phyloP scores from a whole-genome alignment of 495 filamentous ascomycete species.

The Penicillium nucicola region DNA sequence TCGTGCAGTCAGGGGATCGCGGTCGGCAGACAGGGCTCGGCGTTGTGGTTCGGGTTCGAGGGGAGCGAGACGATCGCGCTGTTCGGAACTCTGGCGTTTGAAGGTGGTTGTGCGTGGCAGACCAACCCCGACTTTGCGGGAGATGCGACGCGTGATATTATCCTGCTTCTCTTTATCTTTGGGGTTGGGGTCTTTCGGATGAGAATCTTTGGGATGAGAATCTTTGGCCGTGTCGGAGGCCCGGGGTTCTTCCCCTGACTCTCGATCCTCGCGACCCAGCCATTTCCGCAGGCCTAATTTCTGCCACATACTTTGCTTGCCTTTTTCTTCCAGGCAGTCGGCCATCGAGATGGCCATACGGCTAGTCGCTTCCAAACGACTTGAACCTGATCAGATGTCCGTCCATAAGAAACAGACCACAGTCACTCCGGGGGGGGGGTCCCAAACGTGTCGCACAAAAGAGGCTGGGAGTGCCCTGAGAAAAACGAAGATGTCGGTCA shows the following conservation, averaged over 20 bases:
- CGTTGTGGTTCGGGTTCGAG: slow-evolving; percentile 52
- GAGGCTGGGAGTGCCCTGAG: slow-evolving; percentile 25
- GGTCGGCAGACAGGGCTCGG: slow-evolving; percentile 72
- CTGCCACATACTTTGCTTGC: slow-evolving; percentile 53
- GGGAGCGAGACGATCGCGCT: slow-evolving; percentile 66
- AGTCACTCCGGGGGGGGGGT: too few relatives aligned
- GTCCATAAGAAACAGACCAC: slow-evolving; percentile 47
- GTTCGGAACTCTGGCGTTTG: slow-evolving; percentile 77
- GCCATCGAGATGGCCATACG: slow-evolving; percentile 46
- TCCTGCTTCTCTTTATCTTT: slow-evolving; percentile 40
- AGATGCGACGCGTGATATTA: slow-evolving; percentile 52
- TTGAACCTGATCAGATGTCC: slow-evolving; percentile 31
- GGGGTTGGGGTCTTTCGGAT: too few relatives aligned
- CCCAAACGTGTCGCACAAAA: slow-evolving; percentile 24
- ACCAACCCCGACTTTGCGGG: slow-evolving; percentile 72
- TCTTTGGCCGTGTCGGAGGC: too few relatives aligned
- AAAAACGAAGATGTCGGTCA: slow-evolving; percentile 18
- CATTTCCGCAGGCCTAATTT: slow-evolving; percentile 43
- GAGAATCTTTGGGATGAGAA: too few relatives aligned
- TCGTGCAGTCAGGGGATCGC: slow-evolving; percentile 48
- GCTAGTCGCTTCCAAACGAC: slow-evolving; percentile 30
- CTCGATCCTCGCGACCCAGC: slow-evolving; percentile 48
- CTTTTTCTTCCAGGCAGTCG: slow-evolving; percentile 38
- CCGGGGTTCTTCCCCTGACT: slow-evolving; percentile 18
- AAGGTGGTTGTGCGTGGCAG: slow-evolving; percentile 74